phyloP scores from a whole-genome alignment of 1,139 yeast genomes.

The Lodderomyces metapsilosis region DNA sequence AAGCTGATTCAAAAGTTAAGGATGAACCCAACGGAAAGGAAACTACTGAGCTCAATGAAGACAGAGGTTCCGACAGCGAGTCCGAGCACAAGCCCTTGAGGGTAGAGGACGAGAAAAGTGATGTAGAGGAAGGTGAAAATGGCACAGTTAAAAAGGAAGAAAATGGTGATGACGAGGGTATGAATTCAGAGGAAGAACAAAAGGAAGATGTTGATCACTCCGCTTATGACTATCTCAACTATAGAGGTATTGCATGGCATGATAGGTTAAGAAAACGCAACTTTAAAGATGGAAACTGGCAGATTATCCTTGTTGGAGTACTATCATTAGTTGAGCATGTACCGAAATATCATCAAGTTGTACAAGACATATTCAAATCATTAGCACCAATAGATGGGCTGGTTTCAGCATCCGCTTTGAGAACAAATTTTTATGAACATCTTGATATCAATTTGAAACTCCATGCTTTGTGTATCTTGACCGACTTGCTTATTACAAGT shows the following conservation, averaged over 20 bases:
- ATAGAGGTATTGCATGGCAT: conserved; percentile 69
- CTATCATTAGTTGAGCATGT: conserved; percentile 60
- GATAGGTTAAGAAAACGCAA: conserved; percentile 71
- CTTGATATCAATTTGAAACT: conserved; percentile 52
- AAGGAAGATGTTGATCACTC: conserved; percentile 39
- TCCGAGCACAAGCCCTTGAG: conserved; percentile 22
- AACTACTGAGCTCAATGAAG: conserved; percentile 16
- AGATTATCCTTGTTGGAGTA: conserved; percentile 70
- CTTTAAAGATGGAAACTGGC: conserved; percentile 87
- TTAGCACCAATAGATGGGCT: conserved; percentile 58
- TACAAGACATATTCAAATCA: conserved; percentile 45
- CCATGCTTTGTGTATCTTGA: conserved; percentile 52
- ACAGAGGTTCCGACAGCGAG: conserved; percentile 28
- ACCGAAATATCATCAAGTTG: conserved; percentile 49
- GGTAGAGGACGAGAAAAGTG: conserved; percentile 27
- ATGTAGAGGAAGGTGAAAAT: conserved; percentile 16
- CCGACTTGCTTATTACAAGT: conserved; percentile 58
- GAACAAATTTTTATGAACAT: conserved; percentile 47
- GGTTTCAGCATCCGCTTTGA: conserved; percentile 51
- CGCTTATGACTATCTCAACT: conserved; percentile 58
- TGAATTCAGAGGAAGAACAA: conserved; percentile 19
- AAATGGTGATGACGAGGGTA: conserved; percentile 14
- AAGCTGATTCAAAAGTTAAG: conserved; percentile 16
- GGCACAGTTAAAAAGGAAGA: conserved; percentile 21
- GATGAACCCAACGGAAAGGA: conserved; percentile 13